These are phyloP conservation scores for Bruguiera hainesii DNA, from an alignment of 441 rosid genomes.

Conservation along the genomic window DNA sequence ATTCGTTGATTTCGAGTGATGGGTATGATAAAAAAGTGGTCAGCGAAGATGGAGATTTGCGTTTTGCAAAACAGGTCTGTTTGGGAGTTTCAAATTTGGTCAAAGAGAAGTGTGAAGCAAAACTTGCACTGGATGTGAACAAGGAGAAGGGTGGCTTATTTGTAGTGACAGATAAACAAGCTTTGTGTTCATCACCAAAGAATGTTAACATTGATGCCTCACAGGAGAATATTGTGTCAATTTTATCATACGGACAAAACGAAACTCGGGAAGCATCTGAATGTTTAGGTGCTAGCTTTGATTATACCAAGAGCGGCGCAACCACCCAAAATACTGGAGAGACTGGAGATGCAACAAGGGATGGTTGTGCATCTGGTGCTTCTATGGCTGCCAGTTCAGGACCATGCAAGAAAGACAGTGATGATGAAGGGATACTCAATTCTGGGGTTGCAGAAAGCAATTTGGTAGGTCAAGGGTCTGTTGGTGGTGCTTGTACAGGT, in stretches of 20 bases:
- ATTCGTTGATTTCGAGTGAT: slow-evolving; percentile 39
- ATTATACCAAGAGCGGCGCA: slow-evolving; percentile 17
- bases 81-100: slow-evolving; percentile 51
- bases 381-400: slow-evolving; percentile 21
- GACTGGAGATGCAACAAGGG: slow-evolving; percentile 30
- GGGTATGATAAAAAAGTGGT: slow-evolving; percentile 22
- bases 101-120: slow-evolving; percentile 35
- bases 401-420: slow-evolving; percentile 27
- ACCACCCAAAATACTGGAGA: slow-evolving; percentile 18
- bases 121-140: slow-evolving; percentile 17
- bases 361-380: slow-evolving; percentile 34
- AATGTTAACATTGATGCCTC: slow-evolving; percentile 14
- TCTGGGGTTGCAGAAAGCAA: slow-evolving; percentile 25
- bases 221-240: slow-evolving; percentile 16
- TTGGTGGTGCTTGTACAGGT: slow-evolving; percentile 23
- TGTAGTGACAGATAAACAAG: slow-evolving; percentile 21
- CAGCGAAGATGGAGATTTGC: slow-evolving; percentile 27
- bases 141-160: slow-evolving; percentile 13
- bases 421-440: slow-evolving; percentile 27
- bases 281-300: slow-evolving; percentile 21
- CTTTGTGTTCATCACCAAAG: slow-evolving; percentile 21
- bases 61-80: slow-evolving; percentile 38
- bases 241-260: slow-evolving; percentile 18
- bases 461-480: slow-evolving; percentile 19
- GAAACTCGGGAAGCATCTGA: slow-evolving; percentile 33